Evolutionary conservation across 306 rosid genomes (phyloP).

Genomic region (Spatholobus suberectus): DNA sequence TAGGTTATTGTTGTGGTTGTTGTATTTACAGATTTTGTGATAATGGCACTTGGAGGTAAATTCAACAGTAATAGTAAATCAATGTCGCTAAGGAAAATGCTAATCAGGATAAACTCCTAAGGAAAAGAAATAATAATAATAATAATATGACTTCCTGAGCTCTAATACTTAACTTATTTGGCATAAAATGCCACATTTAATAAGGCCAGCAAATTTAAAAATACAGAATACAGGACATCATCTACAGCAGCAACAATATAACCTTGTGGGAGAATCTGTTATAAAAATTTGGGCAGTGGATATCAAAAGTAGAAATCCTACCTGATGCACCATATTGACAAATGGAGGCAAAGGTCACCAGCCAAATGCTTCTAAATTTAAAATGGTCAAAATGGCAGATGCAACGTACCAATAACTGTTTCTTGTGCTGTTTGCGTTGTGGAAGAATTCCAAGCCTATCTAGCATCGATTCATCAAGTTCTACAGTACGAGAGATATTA

Average conservation of each 20-base stretch:
- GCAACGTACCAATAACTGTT: slow-evolving; percentile 74
- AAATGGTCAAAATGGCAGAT: slow-evolving; percentile 27
- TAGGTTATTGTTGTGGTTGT: not conserved
- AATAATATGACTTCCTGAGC: not conserved
- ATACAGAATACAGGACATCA: slow-evolving; percentile 8
- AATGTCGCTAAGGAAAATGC: slow-evolving; percentile 27
- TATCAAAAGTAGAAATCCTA: slow-evolving; percentile 29
- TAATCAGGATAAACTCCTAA: not conserved
- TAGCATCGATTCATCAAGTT: slow-evolving; percentile 86
- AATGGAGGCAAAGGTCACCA: slow-evolving; percentile 23
- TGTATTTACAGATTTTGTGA: not conserved
- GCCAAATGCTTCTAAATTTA: slow-evolving; percentile 31
- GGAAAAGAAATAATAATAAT: not conserved
- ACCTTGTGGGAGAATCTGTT: not conserved
- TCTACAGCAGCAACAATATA: not conserved
- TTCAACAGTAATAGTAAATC: not conserved
- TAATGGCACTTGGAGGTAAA: slow-evolving; percentile 10
- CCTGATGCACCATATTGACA: slow-evolving; percentile 24
- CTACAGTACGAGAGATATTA: slow-evolving; percentile 52
- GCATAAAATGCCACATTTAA: slow-evolving; percentile 9
- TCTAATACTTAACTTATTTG: slow-evolving; percentile 4
- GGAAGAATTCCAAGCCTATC: slow-evolving; percentile 98
- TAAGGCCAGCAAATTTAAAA: not conserved
- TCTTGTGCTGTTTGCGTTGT: slow-evolving; percentile 90
- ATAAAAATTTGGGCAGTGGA: not conserved